phyloP scores from a whole-genome alignment of 2,329 filamentous ascomycete species.

The Bipolaris zeicola region DNA sequence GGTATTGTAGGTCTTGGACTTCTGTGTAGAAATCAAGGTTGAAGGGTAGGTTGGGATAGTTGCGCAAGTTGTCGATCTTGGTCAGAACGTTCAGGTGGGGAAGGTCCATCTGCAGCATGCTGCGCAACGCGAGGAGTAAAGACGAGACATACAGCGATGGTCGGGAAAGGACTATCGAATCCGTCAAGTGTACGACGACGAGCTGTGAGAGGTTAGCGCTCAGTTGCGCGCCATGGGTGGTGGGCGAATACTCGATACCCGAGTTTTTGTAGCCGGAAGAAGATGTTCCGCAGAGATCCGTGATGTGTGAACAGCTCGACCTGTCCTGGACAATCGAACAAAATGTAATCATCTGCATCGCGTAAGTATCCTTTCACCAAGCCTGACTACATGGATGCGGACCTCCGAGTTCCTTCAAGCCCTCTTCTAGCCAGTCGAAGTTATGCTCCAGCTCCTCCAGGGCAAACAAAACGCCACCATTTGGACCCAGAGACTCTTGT shows the following conservation, averaged over 20 bases:
- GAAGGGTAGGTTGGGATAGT: slow-evolving; percentile 86
- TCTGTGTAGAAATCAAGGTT: slow-evolving; percentile 98
- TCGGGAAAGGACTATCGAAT: slow-evolving; percentile 90
- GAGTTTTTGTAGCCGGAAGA: slow-evolving; percentile 86
- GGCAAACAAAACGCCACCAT: slow-evolving; percentile 90
- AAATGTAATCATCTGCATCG: slow-evolving; percentile 76
- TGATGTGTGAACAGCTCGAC: slow-evolving; percentile 98
- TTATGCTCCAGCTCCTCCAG: slow-evolving; percentile 95
- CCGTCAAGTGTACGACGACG: slow-evolving; percentile 89
- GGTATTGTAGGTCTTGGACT: slow-evolving; percentile 86
- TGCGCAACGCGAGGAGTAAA: slow-evolving; percentile 86
- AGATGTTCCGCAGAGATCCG: slow-evolving; percentile 86
- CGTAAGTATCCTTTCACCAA: slow-evolving; percentile 15
- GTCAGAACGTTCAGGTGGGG: slow-evolving; percentile 95
- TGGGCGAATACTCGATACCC: slow-evolving; percentile 78
- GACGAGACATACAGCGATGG: slow-evolving; percentile 96
- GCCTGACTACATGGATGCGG: slow-evolving; percentile 13
- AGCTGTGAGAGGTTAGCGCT: slow-evolving; percentile 63
- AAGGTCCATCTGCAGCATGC: slow-evolving; percentile 98
- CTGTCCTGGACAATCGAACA: slow-evolving; percentile 97
- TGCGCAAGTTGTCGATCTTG: slow-evolving; percentile 92
- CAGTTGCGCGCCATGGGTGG: slow-evolving; percentile 24
- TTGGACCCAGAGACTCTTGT: slow-evolving; percentile 86
- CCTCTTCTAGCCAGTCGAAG: slow-evolving; percentile 86
- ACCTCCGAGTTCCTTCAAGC: slow-evolving; percentile 75